Conservation (phyloP, 2,329 filamentous ascomycete species). For the Arthrinium puccinioides region DNA sequence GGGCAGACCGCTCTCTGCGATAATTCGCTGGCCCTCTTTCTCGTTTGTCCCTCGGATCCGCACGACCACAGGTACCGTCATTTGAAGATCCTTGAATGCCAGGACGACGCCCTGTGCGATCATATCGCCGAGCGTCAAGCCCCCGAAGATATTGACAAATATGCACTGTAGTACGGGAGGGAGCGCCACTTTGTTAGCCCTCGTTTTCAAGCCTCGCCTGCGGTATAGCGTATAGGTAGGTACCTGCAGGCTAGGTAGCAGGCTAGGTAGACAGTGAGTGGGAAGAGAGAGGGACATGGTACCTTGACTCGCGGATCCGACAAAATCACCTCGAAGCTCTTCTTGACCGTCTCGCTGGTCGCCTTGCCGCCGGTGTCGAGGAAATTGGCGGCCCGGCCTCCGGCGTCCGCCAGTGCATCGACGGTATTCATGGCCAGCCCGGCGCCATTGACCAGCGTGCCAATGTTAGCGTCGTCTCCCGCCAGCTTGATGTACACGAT, state of each 20-base stretch:
- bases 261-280: not conserved
- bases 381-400: conserved; percentile 72
- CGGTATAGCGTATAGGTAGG: no score
- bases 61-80: conserved; percentile 69
- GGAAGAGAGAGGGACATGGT: conserved; percentile 29
- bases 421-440: conserved; percentile 89
- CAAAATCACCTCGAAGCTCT: conserved; percentile 67
- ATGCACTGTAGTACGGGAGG: conserved; percentile 30
- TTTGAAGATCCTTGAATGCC: conserved; percentile 62
- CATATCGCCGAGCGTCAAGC: conserved; percentile 69
- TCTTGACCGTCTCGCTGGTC: conserved; percentile 72
- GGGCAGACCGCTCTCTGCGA: conserved; percentile 59
- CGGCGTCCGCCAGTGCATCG: conserved; percentile 64
- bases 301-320: conserved; percentile 65
- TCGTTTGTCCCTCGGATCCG: conserved; percentile 71
- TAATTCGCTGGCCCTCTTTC: conserved; percentile 60
- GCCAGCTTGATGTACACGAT: conserved; percentile 68
- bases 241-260: not conserved
- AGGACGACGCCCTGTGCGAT: conserved; percentile 69
- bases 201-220: no score
- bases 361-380: conserved; percentile 87
- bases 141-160: conserved; percentile 51
- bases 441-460: conserved; percentile 82
- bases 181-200: no score
- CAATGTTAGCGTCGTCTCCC: conserved; percentile 50